A percentile compares a stretch with the other conserved stretches of the same genome.
Evolutionary conservation across 2,329 filamentous ascomycete species (phyloP).

Genomic region (Colletotrichum falcatum): DNA sequence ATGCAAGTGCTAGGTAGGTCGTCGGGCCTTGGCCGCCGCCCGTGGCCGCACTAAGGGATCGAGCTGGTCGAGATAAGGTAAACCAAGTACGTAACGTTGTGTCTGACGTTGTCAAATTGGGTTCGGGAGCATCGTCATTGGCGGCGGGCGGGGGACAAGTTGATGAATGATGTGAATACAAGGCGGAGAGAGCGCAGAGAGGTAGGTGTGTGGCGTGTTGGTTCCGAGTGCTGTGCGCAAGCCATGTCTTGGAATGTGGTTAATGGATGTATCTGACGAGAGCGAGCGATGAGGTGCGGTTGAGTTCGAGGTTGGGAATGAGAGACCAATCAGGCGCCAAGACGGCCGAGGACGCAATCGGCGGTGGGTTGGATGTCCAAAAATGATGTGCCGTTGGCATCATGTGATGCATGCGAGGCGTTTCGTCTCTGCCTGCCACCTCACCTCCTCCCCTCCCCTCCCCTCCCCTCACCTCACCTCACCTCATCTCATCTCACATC

Average conservation of each 20-base stretch:
- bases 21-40: constrained; percentile 9
- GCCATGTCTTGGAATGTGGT: not conserved
- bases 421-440: not conserved
- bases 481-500: too few relatives aligned
- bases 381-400: not conserved
- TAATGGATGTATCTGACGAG: not conserved
- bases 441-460: too few relatives aligned
- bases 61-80: constrained; percentile 6
- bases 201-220: not conserved
- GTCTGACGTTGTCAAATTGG: not conserved
- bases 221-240: not conserved
- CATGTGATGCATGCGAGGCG: not conserved
- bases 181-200: not conserved
- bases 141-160: not conserved
- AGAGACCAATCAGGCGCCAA: not conserved
- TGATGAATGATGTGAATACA: not conserved
- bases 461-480: too few relatives aligned
- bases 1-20: constrained; percentile 6
- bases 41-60: not conserved
- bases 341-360: not conserved
- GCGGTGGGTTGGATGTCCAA: not conserved
- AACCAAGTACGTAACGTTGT: constrained; percentile 9
- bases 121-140: not conserved
- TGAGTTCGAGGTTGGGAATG: not conserved
- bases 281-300: not conserved